These are phyloP conservation scores for Fusarium falciforme DNA, from an alignment of 2,329 filamentous ascomycete species.

Conservation along the genomic window DNA sequence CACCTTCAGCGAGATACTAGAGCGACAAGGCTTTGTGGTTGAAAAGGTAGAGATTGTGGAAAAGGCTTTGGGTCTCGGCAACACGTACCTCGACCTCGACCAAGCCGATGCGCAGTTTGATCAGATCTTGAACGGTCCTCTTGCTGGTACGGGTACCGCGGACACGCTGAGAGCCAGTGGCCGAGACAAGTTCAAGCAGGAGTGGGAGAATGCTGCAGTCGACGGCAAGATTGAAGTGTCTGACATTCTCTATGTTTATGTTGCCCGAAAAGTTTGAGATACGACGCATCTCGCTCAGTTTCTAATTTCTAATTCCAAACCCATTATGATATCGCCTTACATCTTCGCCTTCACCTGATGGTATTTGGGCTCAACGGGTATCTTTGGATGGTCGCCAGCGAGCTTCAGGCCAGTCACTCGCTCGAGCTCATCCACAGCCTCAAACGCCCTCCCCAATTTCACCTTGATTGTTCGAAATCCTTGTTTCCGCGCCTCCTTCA, in stretches of 20 bases:
- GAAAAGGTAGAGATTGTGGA: constrained; percentile 44
- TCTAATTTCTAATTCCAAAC: not conserved
- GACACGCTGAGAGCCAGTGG: constrained; percentile 41
- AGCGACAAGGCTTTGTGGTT: constrained; percentile 42
- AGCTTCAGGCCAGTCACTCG: constrained; percentile 75
- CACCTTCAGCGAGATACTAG: constrained; percentile 45
- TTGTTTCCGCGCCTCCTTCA: constrained; percentile 79
- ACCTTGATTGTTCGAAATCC: constrained; percentile 91
- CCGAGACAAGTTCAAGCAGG: constrained; percentile 44
- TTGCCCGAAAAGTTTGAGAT: constrained; percentile 38
- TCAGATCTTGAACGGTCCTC: constrained; percentile 29
- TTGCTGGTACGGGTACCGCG: constrained; percentile 29
- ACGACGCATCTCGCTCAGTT: too few relatives aligned
- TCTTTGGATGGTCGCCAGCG: constrained; percentile 64
- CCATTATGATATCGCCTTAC: constrained; percentile 5
- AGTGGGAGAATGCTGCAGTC: constrained; percentile 46
- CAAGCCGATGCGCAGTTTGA: constrained; percentile 47
- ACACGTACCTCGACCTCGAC: constrained; percentile 35
- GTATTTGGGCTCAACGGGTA: constrained; percentile 56
- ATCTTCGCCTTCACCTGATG: constrained; percentile 56
- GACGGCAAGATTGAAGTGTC: constrained; percentile 45
- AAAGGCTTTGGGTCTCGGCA: constrained; percentile 38
- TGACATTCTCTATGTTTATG: constrained; percentile 47
- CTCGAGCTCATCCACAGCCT: constrained; percentile 87
- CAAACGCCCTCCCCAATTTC: constrained; percentile 77